These are phyloP conservation scores for Globisporangium parvum DNA, from an alignment of 352 stramenopile genomes.

Conservation along the genomic window DNA sequence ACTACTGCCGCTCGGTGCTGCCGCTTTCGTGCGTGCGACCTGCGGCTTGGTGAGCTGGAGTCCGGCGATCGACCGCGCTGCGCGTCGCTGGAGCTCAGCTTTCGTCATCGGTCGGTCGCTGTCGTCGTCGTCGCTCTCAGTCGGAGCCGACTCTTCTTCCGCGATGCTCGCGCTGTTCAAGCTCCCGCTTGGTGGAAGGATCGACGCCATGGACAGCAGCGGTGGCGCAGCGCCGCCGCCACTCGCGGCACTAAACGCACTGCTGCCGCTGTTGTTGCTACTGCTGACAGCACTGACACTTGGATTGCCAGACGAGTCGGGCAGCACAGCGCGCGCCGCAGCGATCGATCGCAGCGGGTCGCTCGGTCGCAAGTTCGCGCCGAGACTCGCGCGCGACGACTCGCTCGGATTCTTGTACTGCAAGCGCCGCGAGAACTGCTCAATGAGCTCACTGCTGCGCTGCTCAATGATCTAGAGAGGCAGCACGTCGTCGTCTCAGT, in stretches of 20 bases:
- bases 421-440: conserved; percentile 64
- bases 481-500: neutral
- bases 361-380: conserved; percentile 58
- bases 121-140: conserved; percentile 58
- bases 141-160: conserved; percentile 35
- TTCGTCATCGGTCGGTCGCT: conserved; percentile 53
- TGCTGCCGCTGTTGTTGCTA: neutral
- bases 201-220: conserved; percentile 9
- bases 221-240: conserved; percentile 4
- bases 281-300: no score
- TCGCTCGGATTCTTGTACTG: conserved; percentile 66
- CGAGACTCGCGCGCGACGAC: conserved; percentile 42
- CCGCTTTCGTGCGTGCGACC: conserved; percentile 19
- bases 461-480: conserved; percentile 67
- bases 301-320: conserved; percentile 19
- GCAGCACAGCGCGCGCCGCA: conserved; percentile 39
- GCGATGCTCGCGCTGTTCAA: conserved; percentile 26
- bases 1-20: neutral
- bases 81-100: conserved; percentile 55
- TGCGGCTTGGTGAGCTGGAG: conserved; percentile 49
- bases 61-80: conserved; percentile 40
- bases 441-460: conserved; percentile 72
- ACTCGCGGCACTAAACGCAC: conserved; percentile 2
- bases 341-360: conserved; percentile 53
- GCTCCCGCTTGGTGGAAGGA: conserved; percentile 5